Conservation (phyloP, 164 flowering plant species). For the Magnolia changhungtana region DNA sequence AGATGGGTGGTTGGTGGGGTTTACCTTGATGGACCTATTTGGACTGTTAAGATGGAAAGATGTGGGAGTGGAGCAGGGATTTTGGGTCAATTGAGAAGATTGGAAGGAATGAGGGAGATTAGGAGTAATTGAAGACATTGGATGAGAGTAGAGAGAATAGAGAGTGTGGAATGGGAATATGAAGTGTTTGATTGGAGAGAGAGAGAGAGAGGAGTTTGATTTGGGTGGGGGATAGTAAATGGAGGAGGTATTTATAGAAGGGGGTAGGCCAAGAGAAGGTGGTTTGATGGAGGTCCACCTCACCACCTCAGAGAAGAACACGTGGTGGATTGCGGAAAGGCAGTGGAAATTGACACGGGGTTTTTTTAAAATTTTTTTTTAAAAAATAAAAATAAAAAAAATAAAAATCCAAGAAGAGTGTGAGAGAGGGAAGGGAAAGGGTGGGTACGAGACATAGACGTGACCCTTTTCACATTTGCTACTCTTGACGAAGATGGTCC, state of each 20-base stretch:
- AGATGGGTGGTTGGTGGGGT: neutral
- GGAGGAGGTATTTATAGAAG: constrained; percentile 8
- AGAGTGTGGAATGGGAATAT: neutral
- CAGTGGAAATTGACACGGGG: constrained; percentile 24
- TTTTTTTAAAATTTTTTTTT: too few relatives aligned
- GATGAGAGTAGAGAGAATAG: neutral
- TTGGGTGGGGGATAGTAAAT: neutral
- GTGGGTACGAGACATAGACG: neutral
- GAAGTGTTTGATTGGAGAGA: neutral
- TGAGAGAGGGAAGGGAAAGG: too few relatives aligned
- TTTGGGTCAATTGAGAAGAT: neutral
- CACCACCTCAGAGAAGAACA: constrained; percentile 36
- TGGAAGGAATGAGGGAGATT: neutral
- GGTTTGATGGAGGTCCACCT: constrained; percentile 29
- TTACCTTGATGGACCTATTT: neutral
- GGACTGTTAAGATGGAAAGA: constrained; percentile 5
- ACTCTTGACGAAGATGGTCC: neutral
- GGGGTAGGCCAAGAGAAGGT: neutral
- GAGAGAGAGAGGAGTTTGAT: neutral
- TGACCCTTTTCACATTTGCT: neutral
- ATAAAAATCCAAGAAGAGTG: neutral
- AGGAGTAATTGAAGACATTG: too few relatives aligned
- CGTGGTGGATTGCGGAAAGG: constrained; percentile 48
- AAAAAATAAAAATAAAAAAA: too few relatives aligned
- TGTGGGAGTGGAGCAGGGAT: neutral